Evolutionary conservation across 495 filamentous ascomycete species (phyloP), one percentile per base, ranked within the genome.

Genomic region (Choiromyces venosus): DNA sequence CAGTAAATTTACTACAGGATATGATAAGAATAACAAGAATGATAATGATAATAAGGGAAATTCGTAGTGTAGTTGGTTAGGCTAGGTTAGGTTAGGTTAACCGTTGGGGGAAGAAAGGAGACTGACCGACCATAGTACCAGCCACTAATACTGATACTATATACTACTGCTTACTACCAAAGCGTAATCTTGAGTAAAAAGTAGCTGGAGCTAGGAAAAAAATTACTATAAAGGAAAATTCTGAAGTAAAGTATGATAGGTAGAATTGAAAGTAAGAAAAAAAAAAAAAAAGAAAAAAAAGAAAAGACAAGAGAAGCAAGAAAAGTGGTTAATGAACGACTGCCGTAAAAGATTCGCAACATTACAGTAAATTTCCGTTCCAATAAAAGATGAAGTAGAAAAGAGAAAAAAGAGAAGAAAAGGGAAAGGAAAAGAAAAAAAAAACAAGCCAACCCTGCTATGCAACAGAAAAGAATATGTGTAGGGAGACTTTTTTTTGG

Each of bases 401-500:
- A 75, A 65, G 74, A 70, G 67, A 68, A 46, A 73, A 70, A 73
- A 37, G 40, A 52, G 46, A 37, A 35, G 39, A 36, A 36, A 21
- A 38, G 16, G 65, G 33, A 10, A 29, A 42, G 40, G 64, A 65
- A 44, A n/a, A 64, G 64, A 66, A 33, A n/a, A 52, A 29, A 35
- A 70, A 71, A 39, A 69, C 64, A 25, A 70, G 36, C 35, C 7
- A 65, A 9, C 66, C 66, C 35, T 29, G 16, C 66, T 70, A 33
- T 56, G 72, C 71, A 56, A 36, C 64, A 77, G 65, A 69, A 61
- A 73, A 56, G 70, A 73, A 73, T 70, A 73, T 71, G 74, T 73
- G 68, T 75, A 67, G 79, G 65, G 78, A 76, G 56, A 76, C 80
- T 61, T 72, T 76, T 65, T 68, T n/a, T n/a, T n/a, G n/a, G 56